These are phyloP conservation scores for Alternaria tenuissima DNA, from an alignment of 2,329 filamentous ascomycete species.

Conservation along the genomic window DNA sequence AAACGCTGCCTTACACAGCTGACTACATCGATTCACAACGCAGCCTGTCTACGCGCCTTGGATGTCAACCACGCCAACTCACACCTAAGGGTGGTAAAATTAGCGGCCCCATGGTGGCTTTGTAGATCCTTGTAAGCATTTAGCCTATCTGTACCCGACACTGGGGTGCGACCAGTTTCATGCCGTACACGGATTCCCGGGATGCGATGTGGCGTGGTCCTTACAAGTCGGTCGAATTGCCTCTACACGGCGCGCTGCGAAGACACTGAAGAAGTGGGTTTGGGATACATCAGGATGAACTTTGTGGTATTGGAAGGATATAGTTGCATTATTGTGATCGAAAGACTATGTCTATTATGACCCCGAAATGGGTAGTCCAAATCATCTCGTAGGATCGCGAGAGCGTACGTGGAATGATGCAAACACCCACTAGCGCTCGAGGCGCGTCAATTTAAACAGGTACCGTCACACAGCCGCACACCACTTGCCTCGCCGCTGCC, in stretches of 20 bases:
- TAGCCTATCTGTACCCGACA: background rate
- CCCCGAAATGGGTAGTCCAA: background rate
- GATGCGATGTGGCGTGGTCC: slow-evolving; percentile 2
- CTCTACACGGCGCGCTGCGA: background rate
- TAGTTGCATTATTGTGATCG: slow-evolving; percentile 9
- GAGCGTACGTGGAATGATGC: background rate
- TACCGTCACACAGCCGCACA: background rate
- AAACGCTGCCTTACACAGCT: slow-evolving; percentile 32
- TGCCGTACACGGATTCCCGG: background rate
- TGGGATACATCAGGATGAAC: background rate
- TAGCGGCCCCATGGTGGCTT: background rate
- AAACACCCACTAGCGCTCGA: background rate
- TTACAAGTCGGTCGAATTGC: background rate
- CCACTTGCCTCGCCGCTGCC: slow-evolving; percentile 6
- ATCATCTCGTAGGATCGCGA: background rate
- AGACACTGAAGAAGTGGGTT: background rate
- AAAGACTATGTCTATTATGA: background rate
- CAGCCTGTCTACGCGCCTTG: slow-evolving; percentile 10
- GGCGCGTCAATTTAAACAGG: background rate
- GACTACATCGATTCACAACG: slow-evolving; percentile 21
- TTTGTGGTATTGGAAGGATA: background rate
- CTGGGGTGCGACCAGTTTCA: slow-evolving; percentile 1
- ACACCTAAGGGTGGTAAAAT: background rate
- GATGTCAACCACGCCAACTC: slow-evolving; percentile 8
- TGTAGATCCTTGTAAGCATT: background rate